Base-by-base conservation (phyloP, 2,329 filamentous ascomycete species). In the Zymoseptoria tritici region DNA sequence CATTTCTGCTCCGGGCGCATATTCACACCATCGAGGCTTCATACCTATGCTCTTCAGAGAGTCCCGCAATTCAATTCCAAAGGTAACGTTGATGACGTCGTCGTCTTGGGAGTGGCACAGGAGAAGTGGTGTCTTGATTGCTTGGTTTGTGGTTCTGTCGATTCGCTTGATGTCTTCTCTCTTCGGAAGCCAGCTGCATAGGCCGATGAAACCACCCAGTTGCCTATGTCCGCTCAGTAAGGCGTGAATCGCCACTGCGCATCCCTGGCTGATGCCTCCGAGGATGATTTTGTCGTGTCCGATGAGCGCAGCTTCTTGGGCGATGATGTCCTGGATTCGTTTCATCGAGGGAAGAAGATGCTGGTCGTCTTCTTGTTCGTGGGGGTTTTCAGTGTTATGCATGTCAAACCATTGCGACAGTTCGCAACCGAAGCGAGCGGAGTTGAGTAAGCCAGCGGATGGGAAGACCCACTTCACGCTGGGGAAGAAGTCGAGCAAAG, bases 371-470 rank as follows among this genome's bases (percentile, higher is more conserved):
- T 63, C 59, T 29, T 62, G 55, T 55, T 71, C 64, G 36, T 70
- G 62, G 3, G 69, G 68, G 9, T 70, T 50, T 49, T 71, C 67
- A 2, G 69, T 66, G 4, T 64, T 67, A 63, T 66, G 70, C 57
- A 74, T 72, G 57, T 75, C 73, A 57, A 76, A 76, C 73, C 75
- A 76, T 59, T 76, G 73, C n/a, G 70, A 66, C 60, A 74, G 66
- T 9, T 65, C 63, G 22, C 60, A 52, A 4, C 62, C 63, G 54
- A 72, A 72, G 2, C 69, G 70, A 7, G 60, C 59, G 26, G 57
- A 57, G 21, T 11, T 13, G 13, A 54, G 21, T 4, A 50, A 9
- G 11, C 16, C 66, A 9, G 73, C 68, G 11, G 62, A 64, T 6
- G 75, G 74, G 55, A 76, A 75, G 36, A 76, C 67, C 70, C 73